A percentile compares a stretch with the other conserved stretches of the same genome.
Conservation (phyloP, 352 stramenopile genomes). For the Phytophthora kernoviae region DNA sequence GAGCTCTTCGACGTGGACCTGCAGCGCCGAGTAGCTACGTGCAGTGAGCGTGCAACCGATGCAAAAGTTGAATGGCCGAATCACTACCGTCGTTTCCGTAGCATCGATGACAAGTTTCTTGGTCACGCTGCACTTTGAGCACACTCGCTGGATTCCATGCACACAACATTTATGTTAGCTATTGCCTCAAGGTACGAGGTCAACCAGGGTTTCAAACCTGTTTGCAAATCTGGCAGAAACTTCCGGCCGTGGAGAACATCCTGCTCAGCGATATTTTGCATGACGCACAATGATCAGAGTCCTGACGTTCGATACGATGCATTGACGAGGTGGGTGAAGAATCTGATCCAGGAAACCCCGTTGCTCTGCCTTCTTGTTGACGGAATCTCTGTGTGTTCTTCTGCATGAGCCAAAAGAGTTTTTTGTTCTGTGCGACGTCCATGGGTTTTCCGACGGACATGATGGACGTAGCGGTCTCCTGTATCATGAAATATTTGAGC, state of each 20-base stretch:
- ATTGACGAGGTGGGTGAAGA: constrained; percentile 29
- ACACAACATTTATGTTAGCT: constrained; percentile 1
- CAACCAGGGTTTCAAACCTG: constrained; percentile 14
- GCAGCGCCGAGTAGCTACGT: constrained; percentile 33
- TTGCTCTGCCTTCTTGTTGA: neutral
- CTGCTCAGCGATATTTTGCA: constrained; percentile 29
- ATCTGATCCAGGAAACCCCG: neutral
- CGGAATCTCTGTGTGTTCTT: constrained; percentile 22
- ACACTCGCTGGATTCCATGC: constrained; percentile 15
- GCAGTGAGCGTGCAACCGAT: constrained; percentile 42
- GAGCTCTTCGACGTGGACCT: constrained; percentile 41
- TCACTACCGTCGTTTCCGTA: constrained; percentile 27
- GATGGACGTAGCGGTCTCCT: constrained; percentile 34
- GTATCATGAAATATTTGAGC: constrained; percentile 35
- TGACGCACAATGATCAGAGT: constrained; percentile 25
- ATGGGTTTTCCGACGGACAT: constrained; percentile 45
- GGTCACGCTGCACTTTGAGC: constrained; percentile 33
- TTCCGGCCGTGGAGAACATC: constrained; percentile 29
- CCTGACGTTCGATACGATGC: constrained; percentile 7
- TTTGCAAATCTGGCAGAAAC: constrained; percentile 35
- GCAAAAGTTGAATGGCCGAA: constrained; percentile 46
- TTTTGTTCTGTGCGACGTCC: constrained; percentile 53
- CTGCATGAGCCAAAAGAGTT: constrained; percentile 60
- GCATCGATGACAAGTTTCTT: constrained; percentile 40
- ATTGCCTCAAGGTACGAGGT: neutral